These are phyloP conservation scores for Leccinum angustisporum DNA, from an alignment of 1,284 basidiomycete species.

Conservation along the genomic window DNA sequence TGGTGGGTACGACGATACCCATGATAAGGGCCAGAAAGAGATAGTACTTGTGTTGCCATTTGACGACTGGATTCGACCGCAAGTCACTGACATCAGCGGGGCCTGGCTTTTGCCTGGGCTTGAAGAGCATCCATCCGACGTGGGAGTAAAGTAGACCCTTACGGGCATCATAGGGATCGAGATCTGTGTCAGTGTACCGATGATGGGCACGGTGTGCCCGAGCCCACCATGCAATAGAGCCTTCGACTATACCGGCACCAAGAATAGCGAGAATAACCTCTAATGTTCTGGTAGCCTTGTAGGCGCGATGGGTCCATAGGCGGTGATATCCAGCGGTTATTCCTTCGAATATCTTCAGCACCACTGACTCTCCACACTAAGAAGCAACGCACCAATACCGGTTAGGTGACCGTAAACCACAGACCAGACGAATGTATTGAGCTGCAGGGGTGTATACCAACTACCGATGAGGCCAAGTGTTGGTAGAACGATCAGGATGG, in stretches of 20 bases:
- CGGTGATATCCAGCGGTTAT: slow-evolving; percentile 83
- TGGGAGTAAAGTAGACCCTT: slow-evolving; percentile 78
- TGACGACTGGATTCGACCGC: slow-evolving; percentile 69
- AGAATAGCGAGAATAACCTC: slow-evolving; percentile 77
- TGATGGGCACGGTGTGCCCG: slow-evolving; percentile 89
- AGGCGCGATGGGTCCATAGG: slow-evolving; percentile 85
- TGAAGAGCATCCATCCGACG: slow-evolving; percentile 89
- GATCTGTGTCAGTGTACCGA: slow-evolving; percentile 90
- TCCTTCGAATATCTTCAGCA: slow-evolving; percentile 27
- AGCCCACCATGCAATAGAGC: slow-evolving; percentile 90
- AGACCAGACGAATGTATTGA: slow-evolving; percentile 66
- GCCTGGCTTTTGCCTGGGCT: slow-evolving; percentile 81
- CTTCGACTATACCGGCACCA: slow-evolving; percentile 84
- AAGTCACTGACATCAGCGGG: slow-evolving; percentile 85
- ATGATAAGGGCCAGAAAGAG: slow-evolving; percentile 65
- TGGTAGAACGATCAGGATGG: slow-evolving; percentile 22
- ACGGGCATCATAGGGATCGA: slow-evolving; percentile 89
- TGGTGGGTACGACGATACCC: slow-evolving; percentile 71
- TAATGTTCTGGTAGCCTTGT: slow-evolving; percentile 79
- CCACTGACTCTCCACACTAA: too few relatives aligned
- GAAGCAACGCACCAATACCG: slow-evolving; percentile 55
- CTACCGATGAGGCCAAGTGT: slow-evolving; percentile 23
- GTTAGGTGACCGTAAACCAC: slow-evolving; percentile 80
- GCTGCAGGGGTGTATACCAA: slow-evolving; percentile 48
- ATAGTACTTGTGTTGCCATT: slow-evolving; percentile 86